Conservation (phyloP, 2,329 filamentous ascomycete genomes). For the Tolypocladium ovalisporum region DNA sequence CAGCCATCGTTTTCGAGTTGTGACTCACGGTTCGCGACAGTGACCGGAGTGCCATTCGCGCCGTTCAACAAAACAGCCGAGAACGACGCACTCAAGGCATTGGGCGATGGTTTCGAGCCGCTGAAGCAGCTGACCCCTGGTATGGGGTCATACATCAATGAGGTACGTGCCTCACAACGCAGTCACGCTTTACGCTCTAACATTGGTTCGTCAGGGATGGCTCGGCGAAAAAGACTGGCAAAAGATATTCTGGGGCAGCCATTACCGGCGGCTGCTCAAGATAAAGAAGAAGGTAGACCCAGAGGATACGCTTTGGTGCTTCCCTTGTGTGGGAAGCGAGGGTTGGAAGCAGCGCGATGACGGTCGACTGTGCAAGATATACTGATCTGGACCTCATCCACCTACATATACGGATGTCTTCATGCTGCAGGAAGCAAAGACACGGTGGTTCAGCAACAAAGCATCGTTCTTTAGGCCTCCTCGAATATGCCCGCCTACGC, state of each 20-base stretch:
- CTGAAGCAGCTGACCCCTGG: conserved; percentile 27
- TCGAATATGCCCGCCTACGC: too few species aligned
- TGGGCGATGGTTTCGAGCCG: conserved; percentile 19
- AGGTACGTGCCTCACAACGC: conserved; percentile 18
- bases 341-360: conserved; percentile 18
- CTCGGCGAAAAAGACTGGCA: conserved; percentile 26
- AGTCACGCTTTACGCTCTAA: background rate
- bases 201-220: conserved; percentile 15
- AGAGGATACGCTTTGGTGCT: conserved; percentile 35
- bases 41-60: conserved; percentile 13
- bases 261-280: conserved; percentile 30
- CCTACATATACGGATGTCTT: background rate
- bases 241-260: conserved; percentile 30
- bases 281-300: conserved; percentile 38
- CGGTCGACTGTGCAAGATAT: conserved; percentile 13
- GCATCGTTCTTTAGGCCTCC: too few species aligned
- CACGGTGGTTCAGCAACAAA: too few species aligned
- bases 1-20: background rate
- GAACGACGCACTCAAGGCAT: conserved; percentile 10
- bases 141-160: conserved; percentile 34
- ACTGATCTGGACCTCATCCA: background rate
- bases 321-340: conserved; percentile 35
- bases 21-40: conserved; percentile 7
- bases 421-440: too few species aligned
- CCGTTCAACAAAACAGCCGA: conserved; percentile 21